A percentile compares a stretch with the other conserved stretches of the same genome.
Conservation (phyloP, 192 early-diverging fungal genomes). For the Backusella liffmaniae region DNA sequence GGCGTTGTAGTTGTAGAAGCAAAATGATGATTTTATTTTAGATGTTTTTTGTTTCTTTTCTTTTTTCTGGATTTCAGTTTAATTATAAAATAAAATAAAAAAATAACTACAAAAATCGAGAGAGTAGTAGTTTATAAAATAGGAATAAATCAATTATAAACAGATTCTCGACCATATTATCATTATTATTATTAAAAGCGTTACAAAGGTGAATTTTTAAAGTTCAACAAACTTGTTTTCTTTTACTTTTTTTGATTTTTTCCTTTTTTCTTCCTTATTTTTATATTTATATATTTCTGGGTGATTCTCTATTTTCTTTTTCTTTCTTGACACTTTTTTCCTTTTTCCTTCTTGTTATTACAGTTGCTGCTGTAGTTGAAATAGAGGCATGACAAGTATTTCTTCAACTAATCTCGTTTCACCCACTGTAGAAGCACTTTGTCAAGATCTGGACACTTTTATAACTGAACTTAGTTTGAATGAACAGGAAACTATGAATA, state of each 20-base stretch:
- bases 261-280: conserved; percentile 1
- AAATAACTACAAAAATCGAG: background rate
- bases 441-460: conserved; percentile 12
- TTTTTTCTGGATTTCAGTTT: background rate
- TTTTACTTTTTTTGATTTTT: conserved; percentile 11
- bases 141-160: background rate
- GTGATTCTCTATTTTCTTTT: background rate
- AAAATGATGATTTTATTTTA: background rate
- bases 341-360: background rate
- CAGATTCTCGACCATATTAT: background rate
- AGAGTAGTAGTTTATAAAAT: background rate
- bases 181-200: background rate
- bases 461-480: conserved; percentile 7
- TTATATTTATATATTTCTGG: background rate
- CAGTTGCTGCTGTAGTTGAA: background rate
- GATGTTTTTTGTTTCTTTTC: background rate
- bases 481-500: background rate
- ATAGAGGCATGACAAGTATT: background rate
- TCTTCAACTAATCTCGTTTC: background rate
- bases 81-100: background rate
- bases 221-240: conserved; percentile 6
- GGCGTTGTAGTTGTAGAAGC: background rate
- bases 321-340: background rate
- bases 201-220: background rate
- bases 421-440: conserved; percentile 13